Evolutionary conservation across 164 flowering plant species (phyloP).

Genomic region (Pachysandra terminalis): DNA sequence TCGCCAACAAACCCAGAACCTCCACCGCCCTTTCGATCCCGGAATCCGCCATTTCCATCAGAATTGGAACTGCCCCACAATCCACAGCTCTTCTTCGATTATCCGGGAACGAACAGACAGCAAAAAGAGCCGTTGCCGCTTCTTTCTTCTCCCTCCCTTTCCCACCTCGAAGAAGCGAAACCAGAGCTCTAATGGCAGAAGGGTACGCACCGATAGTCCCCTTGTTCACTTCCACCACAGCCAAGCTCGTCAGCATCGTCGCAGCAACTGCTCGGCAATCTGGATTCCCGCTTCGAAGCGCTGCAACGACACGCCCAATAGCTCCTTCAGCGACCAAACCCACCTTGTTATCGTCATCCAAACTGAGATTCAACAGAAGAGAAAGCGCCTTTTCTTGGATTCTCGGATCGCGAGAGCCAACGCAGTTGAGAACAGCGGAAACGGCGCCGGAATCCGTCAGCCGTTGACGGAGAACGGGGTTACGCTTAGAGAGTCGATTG

Average conservation of each 20-base stretch:
- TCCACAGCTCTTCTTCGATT: conserved; percentile 66
- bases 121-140: conserved; percentile 85
- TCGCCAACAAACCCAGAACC: conserved; percentile 67
- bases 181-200: conserved; percentile 52
- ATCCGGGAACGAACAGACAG: conserved; percentile 75
- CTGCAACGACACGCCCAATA: conserved; percentile 53
- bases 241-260: conserved; percentile 80
- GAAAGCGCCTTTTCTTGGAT: conserved; percentile 59
- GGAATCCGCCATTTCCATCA: conserved; percentile 41
- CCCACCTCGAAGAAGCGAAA: conserved; percentile 52
- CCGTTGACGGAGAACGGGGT: conserved; percentile 44
- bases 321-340: conserved; percentile 96
- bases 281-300: conserved; percentile 39
- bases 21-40: conserved; percentile 86
- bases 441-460: conserved; percentile 79
- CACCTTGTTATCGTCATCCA: conserved; percentile 90
- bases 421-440: conserved; percentile 57
- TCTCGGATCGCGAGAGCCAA: conserved; percentile 35
- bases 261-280: conserved; percentile 78
- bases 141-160: conserved; percentile 72
- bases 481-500: conserved; percentile 48
- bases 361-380: conserved; percentile 64
- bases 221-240: conserved; percentile 92
- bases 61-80: conserved; percentile 59
- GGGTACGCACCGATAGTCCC: conserved; percentile 90